Evolutionary conservation across 805 yeast species (phyloP).

Genomic region (Dipodascus albidus): DNA sequence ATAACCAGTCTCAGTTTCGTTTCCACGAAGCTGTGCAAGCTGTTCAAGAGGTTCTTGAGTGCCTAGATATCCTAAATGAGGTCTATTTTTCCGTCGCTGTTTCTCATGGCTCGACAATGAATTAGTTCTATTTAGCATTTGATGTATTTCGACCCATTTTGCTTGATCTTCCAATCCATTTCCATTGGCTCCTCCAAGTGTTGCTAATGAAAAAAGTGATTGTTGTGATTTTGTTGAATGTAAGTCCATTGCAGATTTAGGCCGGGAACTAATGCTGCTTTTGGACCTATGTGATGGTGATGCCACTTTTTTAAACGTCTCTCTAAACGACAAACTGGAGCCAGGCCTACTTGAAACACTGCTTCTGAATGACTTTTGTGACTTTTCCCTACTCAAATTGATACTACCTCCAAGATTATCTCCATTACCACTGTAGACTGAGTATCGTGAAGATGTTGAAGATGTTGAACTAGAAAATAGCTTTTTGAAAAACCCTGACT

Average conservation of each 20-base stretch:
- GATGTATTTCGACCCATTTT: conserved; percentile 41
- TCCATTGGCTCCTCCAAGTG: background rate
- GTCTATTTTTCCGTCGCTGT: conserved; percentile 45
- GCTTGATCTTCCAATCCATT: conserved; percentile 3
- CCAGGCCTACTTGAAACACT: background rate
- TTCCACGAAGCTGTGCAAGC: conserved; percentile 14
- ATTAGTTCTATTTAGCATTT: conserved; percentile 62
- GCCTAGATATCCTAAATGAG: conserved; percentile 46
- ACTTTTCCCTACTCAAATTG: conserved; percentile 3
- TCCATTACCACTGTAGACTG: background rate
- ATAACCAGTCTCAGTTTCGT: conserved; percentile 17
- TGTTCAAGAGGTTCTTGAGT: conserved; percentile 44
- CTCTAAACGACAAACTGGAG: conserved; percentile 1
- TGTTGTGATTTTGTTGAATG: background rate
- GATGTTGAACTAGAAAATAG: background rate
- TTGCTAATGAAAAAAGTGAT: background rate
- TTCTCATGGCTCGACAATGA: conserved; percentile 60
- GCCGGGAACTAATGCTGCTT: background rate
- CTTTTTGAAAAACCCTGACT: background rate
- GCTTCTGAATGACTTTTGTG: conserved; percentile 5
- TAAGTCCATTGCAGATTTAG: conserved; percentile 2
- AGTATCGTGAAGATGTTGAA: background rate
- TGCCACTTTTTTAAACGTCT: conserved; percentile 5
- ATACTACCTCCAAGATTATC: conserved; percentile 6
- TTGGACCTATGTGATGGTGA: conserved; percentile 10